Evolutionary conservation across 495 filamentous ascomycete species (phyloP).

Genomic region (Hypoxylon intermedium): DNA sequence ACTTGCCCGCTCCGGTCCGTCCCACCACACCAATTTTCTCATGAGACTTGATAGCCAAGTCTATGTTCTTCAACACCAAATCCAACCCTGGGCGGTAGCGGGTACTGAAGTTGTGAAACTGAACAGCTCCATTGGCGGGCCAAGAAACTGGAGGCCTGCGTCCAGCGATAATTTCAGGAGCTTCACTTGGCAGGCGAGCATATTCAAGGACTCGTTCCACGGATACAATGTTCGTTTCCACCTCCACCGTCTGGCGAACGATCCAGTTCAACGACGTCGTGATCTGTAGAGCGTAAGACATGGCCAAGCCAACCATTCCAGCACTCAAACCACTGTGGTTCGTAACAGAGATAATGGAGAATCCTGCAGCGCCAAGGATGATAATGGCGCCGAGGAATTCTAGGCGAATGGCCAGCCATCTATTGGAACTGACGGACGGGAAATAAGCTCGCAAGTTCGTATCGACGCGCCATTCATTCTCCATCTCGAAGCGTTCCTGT

Average conservation of each 20-base stretch:
- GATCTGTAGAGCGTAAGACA: conserved; percentile 97
- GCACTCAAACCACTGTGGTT: conserved; percentile 69
- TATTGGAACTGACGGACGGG: conserved; percentile 92
- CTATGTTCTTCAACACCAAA: conserved; percentile 90
- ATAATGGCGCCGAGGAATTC: conserved; percentile 97
- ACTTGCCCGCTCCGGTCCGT: conserved; percentile 95
- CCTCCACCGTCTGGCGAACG: conserved; percentile 97
- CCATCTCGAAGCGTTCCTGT: conserved; percentile 81
- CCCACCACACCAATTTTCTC: conserved; percentile 99
- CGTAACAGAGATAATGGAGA: conserved; percentile 82
- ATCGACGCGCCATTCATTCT: conserved; percentile 98
- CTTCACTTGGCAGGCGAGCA: conserved; percentile 89
- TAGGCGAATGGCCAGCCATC: conserved; percentile 94
- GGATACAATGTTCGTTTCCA: conserved; percentile 98
- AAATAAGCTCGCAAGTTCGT: conserved; percentile 95
- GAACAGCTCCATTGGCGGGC: conserved; percentile 88
- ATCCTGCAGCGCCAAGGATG: conserved; percentile 84
- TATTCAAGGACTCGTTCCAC: conserved; percentile 99
- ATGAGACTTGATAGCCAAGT: conserved; percentile 87
- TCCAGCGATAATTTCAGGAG: conserved; percentile 90
- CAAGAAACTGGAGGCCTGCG: conserved; percentile 87
- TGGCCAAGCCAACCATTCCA: conserved; percentile 88
- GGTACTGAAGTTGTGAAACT: conserved; percentile 92
- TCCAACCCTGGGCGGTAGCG: conserved; percentile 89
- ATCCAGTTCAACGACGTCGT: conserved; percentile 99